Evolutionary conservation across 108 stramenopile species (phyloP).

Genomic region (Nannochloropsis salina): DNA sequence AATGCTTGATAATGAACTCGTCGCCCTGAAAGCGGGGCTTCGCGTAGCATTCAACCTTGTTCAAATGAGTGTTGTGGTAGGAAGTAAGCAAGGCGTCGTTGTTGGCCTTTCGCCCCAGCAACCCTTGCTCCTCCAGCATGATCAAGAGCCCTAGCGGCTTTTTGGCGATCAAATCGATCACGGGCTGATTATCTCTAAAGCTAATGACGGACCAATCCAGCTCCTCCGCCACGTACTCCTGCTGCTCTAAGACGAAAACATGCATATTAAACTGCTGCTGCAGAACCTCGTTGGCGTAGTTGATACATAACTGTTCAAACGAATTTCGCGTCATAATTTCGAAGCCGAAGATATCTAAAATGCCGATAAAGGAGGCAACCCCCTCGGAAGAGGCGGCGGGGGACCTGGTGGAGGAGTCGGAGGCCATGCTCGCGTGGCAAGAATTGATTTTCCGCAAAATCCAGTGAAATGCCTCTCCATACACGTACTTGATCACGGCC

Average conservation of each 20-base stretch:
- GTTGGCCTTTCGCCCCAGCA: constrained; percentile 55
- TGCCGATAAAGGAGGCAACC: constrained; percentile 70
- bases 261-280: constrained; percentile 98
- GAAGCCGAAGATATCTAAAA: constrained; percentile 98
- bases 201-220: constrained; percentile 65
- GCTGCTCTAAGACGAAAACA: constrained; percentile 89
- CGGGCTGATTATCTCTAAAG: constrained; percentile 93
- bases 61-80: constrained; percentile 47
- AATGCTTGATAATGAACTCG: constrained; percentile 93
- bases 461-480: constrained; percentile 54
- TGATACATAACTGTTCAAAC: constrained; percentile 91
- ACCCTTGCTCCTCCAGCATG: constrained; percentile 59
- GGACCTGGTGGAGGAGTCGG: not conserved
- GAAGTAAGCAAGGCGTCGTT: constrained; percentile 49
- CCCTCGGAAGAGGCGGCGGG: not conserved
- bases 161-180: constrained; percentile 87
- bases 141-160: constrained; percentile 59
- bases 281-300: constrained; percentile 95
- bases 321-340: constrained; percentile 64
- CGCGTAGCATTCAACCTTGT: constrained; percentile 32
- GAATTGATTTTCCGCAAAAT: constrained; percentile 54
- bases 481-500: constrained; percentile 56
- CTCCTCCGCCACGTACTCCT: constrained; percentile 89
- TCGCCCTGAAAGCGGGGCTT: constrained; percentile 76
- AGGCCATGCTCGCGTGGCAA: constrained; percentile 17